Percentiles rank a stretch among this genome's conserved stretches.
These are phyloP conservation scores for Solanum ossicruentum DNA, from an alignment of 257 asterid genomes.

Conservation along the genomic window DNA sequence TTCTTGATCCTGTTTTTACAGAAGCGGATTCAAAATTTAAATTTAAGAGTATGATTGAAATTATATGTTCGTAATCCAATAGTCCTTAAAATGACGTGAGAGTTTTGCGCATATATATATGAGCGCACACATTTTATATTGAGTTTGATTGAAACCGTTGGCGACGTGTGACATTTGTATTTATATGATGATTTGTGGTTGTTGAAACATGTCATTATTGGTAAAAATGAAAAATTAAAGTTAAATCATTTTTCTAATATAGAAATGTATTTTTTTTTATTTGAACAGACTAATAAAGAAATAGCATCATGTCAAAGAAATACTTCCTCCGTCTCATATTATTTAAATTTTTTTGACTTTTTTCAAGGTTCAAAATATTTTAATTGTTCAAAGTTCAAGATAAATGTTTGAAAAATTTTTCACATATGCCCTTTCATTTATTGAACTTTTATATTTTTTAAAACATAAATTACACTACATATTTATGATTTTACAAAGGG, in stretches of 20 bases:
- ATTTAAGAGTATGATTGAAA: neutral
- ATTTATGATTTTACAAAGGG: too few species aligned
- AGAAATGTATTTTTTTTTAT: neutral
- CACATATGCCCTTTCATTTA: too few species aligned
- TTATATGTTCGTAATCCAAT: neutral
- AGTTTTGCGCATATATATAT: neutral
- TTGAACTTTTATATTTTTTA: too few species aligned
- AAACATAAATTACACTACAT: too few species aligned
- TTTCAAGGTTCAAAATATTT: too few species aligned
- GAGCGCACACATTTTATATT: neutral
- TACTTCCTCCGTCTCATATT: too few species aligned
- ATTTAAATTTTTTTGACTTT: too few species aligned
- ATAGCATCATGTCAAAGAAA: neutral
- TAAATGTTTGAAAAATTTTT: too few species aligned
- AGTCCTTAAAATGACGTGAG: neutral
- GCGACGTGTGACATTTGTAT: neutral
- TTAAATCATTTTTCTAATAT: neutral
- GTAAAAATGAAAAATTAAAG: neutral
- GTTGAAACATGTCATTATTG: neutral
- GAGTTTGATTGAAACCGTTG: neutral
- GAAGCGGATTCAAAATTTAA: neutral
- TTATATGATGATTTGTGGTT: neutral
- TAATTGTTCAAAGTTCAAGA: too few species aligned
- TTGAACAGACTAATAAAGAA: neutral
- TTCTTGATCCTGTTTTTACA: slow-evolving; percentile 14